Conservation (phyloP, 495 filamentous ascomycete species). For the Ascodesmis nigricans region DNA sequence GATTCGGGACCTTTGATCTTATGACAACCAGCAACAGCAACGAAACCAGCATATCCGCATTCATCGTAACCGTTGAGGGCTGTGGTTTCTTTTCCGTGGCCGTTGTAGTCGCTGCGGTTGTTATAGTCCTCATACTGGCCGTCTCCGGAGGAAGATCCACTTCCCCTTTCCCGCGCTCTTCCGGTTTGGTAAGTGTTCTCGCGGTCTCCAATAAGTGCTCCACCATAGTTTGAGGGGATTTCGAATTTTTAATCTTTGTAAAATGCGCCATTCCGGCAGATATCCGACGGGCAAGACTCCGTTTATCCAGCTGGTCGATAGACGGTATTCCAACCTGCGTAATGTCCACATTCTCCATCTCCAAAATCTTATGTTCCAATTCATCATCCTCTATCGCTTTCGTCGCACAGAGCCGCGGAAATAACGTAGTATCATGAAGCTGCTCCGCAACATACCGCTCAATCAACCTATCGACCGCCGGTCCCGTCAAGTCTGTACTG, state of each 20-base stretch:
- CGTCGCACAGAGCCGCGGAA: constrained; percentile 58
- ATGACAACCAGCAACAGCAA: constrained; percentile 84
- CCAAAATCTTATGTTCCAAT: constrained; percentile 66
- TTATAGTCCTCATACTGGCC: too few species aligned
- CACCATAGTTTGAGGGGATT: constrained; percentile 87
- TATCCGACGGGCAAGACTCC: constrained; percentile 27
- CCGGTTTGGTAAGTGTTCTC: constrained; percentile 51
- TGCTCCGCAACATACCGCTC: constrained; percentile 91
- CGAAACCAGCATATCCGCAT: constrained; percentile 88
- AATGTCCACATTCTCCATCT: constrained; percentile 85
- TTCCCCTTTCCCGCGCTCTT: constrained; percentile 19
- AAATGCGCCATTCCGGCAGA: constrained; percentile 69
- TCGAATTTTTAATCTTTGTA: constrained; percentile 60
- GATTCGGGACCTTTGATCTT: constrained; percentile 64
- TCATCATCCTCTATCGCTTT: constrained; percentile 70
- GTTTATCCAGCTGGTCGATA: constrained; percentile 15
- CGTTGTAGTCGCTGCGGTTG: constrained; percentile 34
- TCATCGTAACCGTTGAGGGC: constrained; percentile 54
- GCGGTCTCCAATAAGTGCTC: constrained; percentile 69
- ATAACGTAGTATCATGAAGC: constrained; percentile 67
- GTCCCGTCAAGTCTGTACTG: constrained; percentile 83
- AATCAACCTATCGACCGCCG: constrained; percentile 75
- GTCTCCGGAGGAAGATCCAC: constrained; percentile 1
- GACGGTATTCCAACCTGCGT: constrained; percentile 67
- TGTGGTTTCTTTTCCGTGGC: constrained; percentile 1